A percentile compares a stretch with the other conserved stretches of the same genome.
These are phyloP conservation scores for Trichoderma virens DNA, from an alignment of 495 filamentous ascomycete species.

Conservation along the genomic window DNA sequence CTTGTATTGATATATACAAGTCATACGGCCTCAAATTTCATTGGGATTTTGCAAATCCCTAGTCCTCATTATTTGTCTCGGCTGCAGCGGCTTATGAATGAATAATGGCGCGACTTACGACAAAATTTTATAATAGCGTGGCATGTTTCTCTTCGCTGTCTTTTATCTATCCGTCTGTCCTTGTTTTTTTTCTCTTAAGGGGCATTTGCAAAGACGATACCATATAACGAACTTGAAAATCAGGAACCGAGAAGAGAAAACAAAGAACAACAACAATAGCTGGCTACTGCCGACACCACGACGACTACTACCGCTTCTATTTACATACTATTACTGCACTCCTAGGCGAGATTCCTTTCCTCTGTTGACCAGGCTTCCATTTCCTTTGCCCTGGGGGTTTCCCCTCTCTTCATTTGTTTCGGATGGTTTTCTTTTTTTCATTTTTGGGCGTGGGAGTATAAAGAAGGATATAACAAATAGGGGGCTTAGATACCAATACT, in stretches of 20 bases:
- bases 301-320: background rate
- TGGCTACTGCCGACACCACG: background rate
- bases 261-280: background rate
- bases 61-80: slow-evolving; percentile 2
- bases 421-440: background rate
- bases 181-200: background rate
- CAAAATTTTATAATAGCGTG: background rate
- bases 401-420: too few relatives aligned
- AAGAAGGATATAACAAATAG: slow-evolving; percentile 4
- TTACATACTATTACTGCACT: background rate
- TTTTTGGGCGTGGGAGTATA: background rate
- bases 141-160: background rate
- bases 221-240: background rate
- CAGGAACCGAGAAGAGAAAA: background rate
- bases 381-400: background rate
- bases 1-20: background rate
- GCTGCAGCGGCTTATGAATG: background rate
- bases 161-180: background rate
- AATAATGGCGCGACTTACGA: background rate
- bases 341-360: background rate
- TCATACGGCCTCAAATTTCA: background rate
- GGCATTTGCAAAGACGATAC: background rate
- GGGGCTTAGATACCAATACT: slow-evolving; percentile 8
- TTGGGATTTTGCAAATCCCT: background rate
- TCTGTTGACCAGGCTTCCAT: background rate